These are phyloP conservation scores for Aureobasidium sp. DNA, from an alignment of 2,329 filamentous ascomycete species.

Conservation along the genomic window DNA sequence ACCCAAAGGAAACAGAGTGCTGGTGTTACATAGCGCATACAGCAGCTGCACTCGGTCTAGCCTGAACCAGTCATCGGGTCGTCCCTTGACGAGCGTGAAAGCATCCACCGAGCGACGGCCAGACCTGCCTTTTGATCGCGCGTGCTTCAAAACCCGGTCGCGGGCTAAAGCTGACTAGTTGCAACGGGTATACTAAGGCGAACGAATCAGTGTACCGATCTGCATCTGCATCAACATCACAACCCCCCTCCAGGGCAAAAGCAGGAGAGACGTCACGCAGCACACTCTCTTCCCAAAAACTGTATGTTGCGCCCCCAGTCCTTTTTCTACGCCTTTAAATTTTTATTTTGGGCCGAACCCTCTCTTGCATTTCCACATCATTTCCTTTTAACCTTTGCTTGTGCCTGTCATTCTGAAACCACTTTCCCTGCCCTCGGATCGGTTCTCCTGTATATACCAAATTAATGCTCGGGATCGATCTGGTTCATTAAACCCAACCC, in stretches of 20 bases:
- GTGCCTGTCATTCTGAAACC: background rate
- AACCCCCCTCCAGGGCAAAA: conserved; percentile 9
- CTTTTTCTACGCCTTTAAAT: background rate
- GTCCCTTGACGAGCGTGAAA: conserved; percentile 4
- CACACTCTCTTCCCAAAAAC: conserved; percentile 6
- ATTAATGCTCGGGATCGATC: conserved; percentile 9
- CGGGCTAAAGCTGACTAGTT: conserved; percentile 11
- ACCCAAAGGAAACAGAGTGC: background rate
- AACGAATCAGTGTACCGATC: conserved; percentile 12
- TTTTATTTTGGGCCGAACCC: background rate
- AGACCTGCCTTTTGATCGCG: conserved; percentile 11
- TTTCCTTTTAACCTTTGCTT: background rate
- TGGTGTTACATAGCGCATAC: conserved; percentile 7
- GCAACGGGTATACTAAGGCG: conserved; percentile 12
- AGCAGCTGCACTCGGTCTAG: background rate
- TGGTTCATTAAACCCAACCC: conserved; percentile 6
- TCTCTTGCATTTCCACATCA: background rate
- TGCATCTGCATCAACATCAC: conserved; percentile 10
- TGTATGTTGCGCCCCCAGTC: conserved; percentile 5
- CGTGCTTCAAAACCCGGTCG: conserved; percentile 8
- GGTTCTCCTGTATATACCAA: conserved; percentile 6
- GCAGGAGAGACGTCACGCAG: conserved; percentile 10
- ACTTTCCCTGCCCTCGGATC: background rate
- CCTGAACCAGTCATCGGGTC: conserved; percentile 5
- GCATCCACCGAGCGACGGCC: conserved; percentile 3